Evolutionary conservation across 306 rosid species (phyloP).

Genomic region (Rubus parviflorus): DNA sequence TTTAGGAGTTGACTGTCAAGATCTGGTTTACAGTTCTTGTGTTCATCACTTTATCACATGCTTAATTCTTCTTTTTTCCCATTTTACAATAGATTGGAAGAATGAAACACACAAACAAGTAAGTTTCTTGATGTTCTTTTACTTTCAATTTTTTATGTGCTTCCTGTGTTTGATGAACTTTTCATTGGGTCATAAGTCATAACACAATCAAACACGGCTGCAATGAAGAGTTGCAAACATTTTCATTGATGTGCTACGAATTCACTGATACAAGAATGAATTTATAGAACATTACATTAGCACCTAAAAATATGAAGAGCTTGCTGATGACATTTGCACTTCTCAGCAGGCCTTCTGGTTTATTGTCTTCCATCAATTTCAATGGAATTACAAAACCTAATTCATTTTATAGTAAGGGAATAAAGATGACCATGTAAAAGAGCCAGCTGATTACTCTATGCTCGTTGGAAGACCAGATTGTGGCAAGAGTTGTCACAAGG

Average conservation of each 20-base stretch:
- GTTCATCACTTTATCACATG: not conserved
- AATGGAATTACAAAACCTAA: slow-evolving; percentile 31
- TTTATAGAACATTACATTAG: not conserved
- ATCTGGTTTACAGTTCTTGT: not conserved
- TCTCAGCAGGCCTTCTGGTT: slow-evolving; percentile 35
- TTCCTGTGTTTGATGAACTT: not conserved
- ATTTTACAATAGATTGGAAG: not conserved
- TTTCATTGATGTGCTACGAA: not conserved
- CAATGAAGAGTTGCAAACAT: not conserved
- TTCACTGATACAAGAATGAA: slow-evolving; percentile 2
- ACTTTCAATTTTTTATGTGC: too few species aligned
- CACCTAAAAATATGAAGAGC: slow-evolving; percentile 21
- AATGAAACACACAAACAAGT: not conserved
- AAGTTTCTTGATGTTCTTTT: not conserved
- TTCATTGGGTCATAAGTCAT: not conserved
- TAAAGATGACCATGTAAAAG: slow-evolving; percentile 8
- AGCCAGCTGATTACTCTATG: slow-evolving; percentile 22
- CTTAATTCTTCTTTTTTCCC: not conserved
- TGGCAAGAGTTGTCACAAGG: slow-evolving; percentile 92
- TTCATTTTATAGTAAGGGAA: not conserved
- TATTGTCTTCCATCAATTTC: slow-evolving; percentile 31
- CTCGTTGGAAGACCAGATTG: slow-evolving; percentile 64
- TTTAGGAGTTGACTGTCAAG: not conserved
- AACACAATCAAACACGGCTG: not conserved
- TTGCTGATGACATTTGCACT: slow-evolving; percentile 32